Evolutionary conservation across 208 protist genomes (phyloP), one percentile per base, ranked within the genome.

Genomic region (Novymonas esmeraldas): DNA sequence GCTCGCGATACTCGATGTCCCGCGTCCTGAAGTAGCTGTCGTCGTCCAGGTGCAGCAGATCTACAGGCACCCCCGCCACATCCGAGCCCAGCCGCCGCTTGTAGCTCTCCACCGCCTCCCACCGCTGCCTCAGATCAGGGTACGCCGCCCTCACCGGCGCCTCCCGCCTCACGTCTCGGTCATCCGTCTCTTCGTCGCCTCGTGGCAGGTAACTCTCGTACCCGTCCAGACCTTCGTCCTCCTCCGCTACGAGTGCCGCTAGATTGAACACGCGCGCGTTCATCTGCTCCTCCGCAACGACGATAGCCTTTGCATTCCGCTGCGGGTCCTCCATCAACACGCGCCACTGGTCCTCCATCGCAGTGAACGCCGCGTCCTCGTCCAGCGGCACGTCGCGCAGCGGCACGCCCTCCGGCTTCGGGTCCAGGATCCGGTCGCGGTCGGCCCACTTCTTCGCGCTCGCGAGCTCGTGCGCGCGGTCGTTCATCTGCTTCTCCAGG

Each of bases 381-480:
- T 85, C 78, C 38, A 85, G 69, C n/a, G 41, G 36, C n/a, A 85
- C 62, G 31, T 67, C 44, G 36, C 38, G 59, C 49, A 85, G 63
- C 16, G 70, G 70, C 31, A 89, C 90, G 46, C 79, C 79, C 50
- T 84, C 79, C 14, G 77, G 78, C 50, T 70, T 57, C 39, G 51
- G 49, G 34, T 78, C 75, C 18, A 88, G 64, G 48, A 82, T 55
- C 1, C 62, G 33, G 9, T 71, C 56, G 67, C 84, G 84, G 49
- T 78, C 59, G 18, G 29, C 38, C 57, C 64, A 61, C 68, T 84
- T 79, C 59, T 69, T 63, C 44, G 64, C 79, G n/a, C 24, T 41
- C 14, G 82, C 85, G 1, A 92, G 69, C 56, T 77, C 73, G 44
- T 79, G 61, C 22, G 67, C 81, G 41, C 83, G 81, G 45, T 49